phyloP scores from a whole-genome alignment of 2,329 filamentous ascomycete genomes.

The Fusarium stilboides region DNA sequence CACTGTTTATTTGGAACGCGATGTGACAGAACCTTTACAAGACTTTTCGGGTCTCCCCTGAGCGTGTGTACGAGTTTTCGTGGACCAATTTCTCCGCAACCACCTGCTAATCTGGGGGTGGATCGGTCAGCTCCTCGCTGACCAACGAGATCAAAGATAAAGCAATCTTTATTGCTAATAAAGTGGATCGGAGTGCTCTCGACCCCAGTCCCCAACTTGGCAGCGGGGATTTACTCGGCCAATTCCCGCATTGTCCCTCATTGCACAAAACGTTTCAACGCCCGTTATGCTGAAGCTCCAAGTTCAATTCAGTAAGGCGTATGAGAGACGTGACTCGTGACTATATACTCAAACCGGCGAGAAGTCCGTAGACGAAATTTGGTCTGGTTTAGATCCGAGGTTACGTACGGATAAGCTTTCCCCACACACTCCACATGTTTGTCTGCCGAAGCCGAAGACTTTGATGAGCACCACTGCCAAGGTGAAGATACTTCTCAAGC shows the following conservation, averaged over 20 bases:
- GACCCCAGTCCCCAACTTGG: slow-evolving; percentile 11
- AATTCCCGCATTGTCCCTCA: neutral
- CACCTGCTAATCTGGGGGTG: slow-evolving; percentile 29
- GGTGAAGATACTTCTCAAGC: no score
- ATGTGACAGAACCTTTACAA: slow-evolving; percentile 24
- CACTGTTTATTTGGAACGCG: neutral
- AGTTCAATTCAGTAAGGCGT: neutral
- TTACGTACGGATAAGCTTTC: slow-evolving; percentile 2
- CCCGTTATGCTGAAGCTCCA: neutral
- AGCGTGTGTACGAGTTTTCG: neutral
- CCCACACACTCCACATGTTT: neutral
- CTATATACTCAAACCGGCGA: neutral
- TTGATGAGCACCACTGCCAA: no score
- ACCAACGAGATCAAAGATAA: neutral
- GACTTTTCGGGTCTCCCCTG: neutral
- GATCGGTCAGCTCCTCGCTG: neutral
- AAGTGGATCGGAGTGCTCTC: slow-evolving; percentile 20
- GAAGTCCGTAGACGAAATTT: slow-evolving; percentile 10
- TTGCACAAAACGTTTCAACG: no score
- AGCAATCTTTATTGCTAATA: slow-evolving; percentile 17
- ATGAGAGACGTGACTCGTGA: neutral
- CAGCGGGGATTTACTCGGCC: slow-evolving; percentile 6
- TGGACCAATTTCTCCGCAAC: slow-evolving; percentile 25
- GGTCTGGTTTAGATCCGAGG: slow-evolving; percentile 5
- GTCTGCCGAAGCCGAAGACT: neutral